A percentile compares a stretch with the other conserved stretches of the same genome.
Evolutionary conservation across 169 alveolate species (phyloP).

Genomic region (Plasmodium cynomolgi): DNA sequence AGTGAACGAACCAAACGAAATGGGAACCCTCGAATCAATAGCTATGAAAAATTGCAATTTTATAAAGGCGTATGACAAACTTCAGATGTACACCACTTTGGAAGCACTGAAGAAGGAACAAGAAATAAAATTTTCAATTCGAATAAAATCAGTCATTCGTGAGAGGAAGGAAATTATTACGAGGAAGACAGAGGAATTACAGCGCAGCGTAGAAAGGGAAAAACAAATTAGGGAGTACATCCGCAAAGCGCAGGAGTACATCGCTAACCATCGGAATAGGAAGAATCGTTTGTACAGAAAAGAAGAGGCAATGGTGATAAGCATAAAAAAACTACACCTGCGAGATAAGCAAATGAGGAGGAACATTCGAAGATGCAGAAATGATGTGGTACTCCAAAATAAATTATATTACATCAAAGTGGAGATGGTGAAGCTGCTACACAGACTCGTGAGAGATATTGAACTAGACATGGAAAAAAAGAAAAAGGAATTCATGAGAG

Average conservation of each 20-base stretch:
- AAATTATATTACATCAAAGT: slow-evolving; percentile 8
- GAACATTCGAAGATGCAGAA: slow-evolving; percentile 4
- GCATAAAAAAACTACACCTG: not conserved
- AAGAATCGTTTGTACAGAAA: slow-evolving; percentile 4
- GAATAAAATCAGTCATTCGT: slow-evolving; percentile 3
- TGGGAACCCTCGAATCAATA: not conserved
- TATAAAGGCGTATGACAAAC: not conserved
- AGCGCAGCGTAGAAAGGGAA: slow-evolving; percentile 15
- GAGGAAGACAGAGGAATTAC: slow-evolving; percentile 14
- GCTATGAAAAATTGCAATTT: not conserved
- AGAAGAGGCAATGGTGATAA: not conserved
- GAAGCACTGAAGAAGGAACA: slow-evolving; percentile 38
- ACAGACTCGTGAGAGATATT: not conserved
- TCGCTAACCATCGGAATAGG: not conserved
- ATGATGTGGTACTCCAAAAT: slow-evolving; percentile 11
- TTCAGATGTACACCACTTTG: not conserved
- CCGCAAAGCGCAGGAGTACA: not conserved
- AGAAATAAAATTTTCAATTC: not conserved
- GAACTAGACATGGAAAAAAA: not conserved
- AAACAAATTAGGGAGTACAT: slow-evolving; percentile 29
- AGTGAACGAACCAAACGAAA: not conserved
- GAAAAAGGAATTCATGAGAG: not conserved
- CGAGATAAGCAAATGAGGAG: not conserved
- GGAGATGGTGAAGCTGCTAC: not conserved
- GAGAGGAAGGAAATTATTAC: slow-evolving; percentile 15